Evolutionary conservation across 805 yeast species (phyloP).

Genomic region (Saccharomycopsis malanga): DNA sequence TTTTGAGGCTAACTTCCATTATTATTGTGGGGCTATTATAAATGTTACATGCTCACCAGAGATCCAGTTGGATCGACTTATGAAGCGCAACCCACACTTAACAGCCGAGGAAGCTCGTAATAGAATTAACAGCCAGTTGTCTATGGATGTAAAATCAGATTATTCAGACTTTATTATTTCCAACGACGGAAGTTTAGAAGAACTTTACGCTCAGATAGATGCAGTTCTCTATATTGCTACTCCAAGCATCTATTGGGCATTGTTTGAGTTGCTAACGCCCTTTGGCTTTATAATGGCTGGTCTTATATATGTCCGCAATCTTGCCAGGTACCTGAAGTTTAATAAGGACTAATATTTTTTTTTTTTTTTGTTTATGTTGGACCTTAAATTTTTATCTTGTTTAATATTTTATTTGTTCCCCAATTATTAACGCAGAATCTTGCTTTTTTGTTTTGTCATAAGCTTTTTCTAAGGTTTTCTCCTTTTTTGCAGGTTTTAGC

Average conservation of each 20-base stretch:
- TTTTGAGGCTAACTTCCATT: conserved; percentile 70
- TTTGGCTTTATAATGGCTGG: conserved; percentile 1
- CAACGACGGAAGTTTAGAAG: conserved; percentile 45
- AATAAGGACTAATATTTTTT: too few species aligned
- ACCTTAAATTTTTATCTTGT: too few species aligned
- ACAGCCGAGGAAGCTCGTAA: conserved; percentile 57
- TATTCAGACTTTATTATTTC: conserved; percentile 63
- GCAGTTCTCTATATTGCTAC: conserved; percentile 30
- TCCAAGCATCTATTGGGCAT: conserved; percentile 29
- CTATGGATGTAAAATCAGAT: conserved; percentile 46
- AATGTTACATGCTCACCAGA: conserved; percentile 48
- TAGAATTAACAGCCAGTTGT: conserved; percentile 73
- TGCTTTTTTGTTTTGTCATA: too few species aligned
- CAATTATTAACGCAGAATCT: too few species aligned
- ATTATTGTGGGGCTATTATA: conserved; percentile 61
- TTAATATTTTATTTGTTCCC: too few species aligned
- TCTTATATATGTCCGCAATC: neutral
- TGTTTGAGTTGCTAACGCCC: conserved; percentile 11
- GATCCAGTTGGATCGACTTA: conserved; percentile 56
- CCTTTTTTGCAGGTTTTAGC: too few species aligned
- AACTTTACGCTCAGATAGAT: conserved; percentile 39
- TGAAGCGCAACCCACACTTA: conserved; percentile 60
- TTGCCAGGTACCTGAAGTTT: neutral
- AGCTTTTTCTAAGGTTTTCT: too few species aligned
- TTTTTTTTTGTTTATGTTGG: too few species aligned